Evolutionary conservation across 495 filamentous ascomycete species (phyloP).

Genomic region (Polyplosphaeria fusca): DNA sequence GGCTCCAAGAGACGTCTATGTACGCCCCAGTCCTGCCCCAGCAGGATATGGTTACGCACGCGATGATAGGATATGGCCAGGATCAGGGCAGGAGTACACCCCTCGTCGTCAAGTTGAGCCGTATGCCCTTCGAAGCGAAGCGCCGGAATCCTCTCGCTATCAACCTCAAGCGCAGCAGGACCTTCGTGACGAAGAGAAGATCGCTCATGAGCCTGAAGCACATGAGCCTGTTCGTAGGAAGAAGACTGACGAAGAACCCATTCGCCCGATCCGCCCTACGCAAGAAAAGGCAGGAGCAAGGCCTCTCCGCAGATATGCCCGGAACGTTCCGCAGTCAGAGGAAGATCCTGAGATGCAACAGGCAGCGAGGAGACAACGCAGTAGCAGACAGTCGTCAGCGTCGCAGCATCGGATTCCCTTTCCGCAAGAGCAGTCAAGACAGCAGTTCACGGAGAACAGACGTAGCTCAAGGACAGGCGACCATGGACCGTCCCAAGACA

Average conservation of each 20-base stretch:
- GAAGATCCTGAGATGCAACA: not conserved
- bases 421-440: not conserved
- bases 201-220: constrained; percentile 12
- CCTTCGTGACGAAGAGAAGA: constrained; percentile 20
- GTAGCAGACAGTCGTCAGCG: constrained; percentile 6
- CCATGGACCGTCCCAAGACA: not conserved
- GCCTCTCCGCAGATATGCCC: constrained; percentile 7
- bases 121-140: constrained; percentile 13
- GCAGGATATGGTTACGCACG: not conserved
- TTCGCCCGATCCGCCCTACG: constrained; percentile 7
- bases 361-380: not conserved
- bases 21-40: not conserved
- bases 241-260: constrained; percentile 10
- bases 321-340: not conserved
- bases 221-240: constrained; percentile 11
- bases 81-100: constrained; percentile 3
- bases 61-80: not conserved
- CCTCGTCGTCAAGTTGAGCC: constrained; percentile 2
- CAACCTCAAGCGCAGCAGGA: constrained; percentile 9
- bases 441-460: not conserved
- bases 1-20: not conserved
- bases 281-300: constrained; percentile 15
- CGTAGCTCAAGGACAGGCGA: not conserved
- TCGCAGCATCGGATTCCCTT: not conserved
- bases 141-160: constrained; percentile 21